Base-by-base conservation (phyloP, 2,329 filamentous ascomycete species). In the Xylaria sp. region DNA sequence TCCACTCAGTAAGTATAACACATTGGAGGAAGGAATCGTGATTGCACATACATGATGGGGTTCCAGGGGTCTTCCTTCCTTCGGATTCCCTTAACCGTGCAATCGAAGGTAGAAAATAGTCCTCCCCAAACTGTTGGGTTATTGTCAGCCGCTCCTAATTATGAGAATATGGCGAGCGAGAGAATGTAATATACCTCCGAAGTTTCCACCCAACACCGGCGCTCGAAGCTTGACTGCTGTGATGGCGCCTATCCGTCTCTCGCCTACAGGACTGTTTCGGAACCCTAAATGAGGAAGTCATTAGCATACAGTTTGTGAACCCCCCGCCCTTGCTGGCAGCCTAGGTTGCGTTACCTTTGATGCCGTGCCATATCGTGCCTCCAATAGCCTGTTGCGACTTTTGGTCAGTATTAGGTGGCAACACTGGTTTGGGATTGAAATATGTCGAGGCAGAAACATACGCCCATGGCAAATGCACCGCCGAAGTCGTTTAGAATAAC, bases 21-120 rank as follows among this genome's bases (percentile, higher is more conserved):
- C 25, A 44, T 27, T n/a, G 15, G 5, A 11, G 5, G 3, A 22
- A 39, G 27, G 20, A 38, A 13, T 51, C 1, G 20, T 31, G 17
- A 13, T 45, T 55, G 22, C 44, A 59, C 67, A 60, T 55, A 69
- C 67, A 49, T 96, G 79, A 99, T 98, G 76, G 94, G 94, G 83
- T 98, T 98, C 84, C 94, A 98, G 15, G 96, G 94, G 79, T 98
- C 96, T 81, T 99, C 96, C 90, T 97, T 98, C 86, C 96, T 93
- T 72, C 94, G 86, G 63, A 95, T 84, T 65, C 95, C 95, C 86
- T 98, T 99, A 69, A 97, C 92, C 25, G 94, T 92, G 84, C 96
- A 99, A 83, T 99, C 96, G 77, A 95, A 98, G 69, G 93, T 96
- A 75, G 90, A 93, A 86, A 98, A 98, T 65, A 98, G 84, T 72